A percentile compares a stretch with the other conserved stretches of the same genome.
These are phyloP conservation scores for Allodekkera sacchari DNA, from an alignment of 805 yeast genomes.

Conservation along the genomic window DNA sequence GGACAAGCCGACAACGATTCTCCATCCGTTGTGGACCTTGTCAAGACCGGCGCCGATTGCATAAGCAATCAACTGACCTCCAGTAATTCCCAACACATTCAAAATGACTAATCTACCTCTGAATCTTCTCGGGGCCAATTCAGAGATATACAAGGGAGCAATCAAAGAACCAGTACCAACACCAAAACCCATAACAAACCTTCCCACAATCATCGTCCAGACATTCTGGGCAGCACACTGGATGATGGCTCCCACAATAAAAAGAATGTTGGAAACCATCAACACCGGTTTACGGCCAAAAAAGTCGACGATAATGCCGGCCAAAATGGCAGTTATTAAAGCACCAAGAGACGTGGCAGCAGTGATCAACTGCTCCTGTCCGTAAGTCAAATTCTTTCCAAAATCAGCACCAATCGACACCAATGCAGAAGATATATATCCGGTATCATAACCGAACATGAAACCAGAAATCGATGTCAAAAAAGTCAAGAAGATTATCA, in stretches of 20 bases:
- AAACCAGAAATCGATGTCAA: slow-evolving; percentile 89
- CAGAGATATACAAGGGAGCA: slow-evolving; percentile 90
- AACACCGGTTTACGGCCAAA: slow-evolving; percentile 82
- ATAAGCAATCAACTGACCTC: slow-evolving; percentile 92
- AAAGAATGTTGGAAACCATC: slow-evolving; percentile 73
- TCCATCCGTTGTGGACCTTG: slow-evolving; percentile 78
- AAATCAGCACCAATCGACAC: slow-evolving; percentile 79
- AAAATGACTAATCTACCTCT: slow-evolving; percentile 88
- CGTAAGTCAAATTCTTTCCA: slow-evolving; percentile 51
- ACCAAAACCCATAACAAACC: slow-evolving; percentile 92
- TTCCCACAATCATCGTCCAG: slow-evolving; percentile 89
- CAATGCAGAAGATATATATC: slow-evolving; percentile 89
- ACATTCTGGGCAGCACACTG: slow-evolving; percentile 76
- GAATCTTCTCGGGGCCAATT: slow-evolving; percentile 84
- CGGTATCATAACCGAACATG: slow-evolving; percentile 97
- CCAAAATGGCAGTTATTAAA: slow-evolving; percentile 63
- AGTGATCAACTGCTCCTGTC: slow-evolving; percentile 84
- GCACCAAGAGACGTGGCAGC: slow-evolving; percentile 96
- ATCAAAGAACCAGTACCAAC: slow-evolving; percentile 92
- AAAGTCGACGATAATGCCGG: slow-evolving; percentile 76
- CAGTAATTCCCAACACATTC: slow-evolving; percentile 84
- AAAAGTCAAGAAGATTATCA: slow-evolving; percentile 62
- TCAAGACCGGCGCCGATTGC: slow-evolving; percentile 86
- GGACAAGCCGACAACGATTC: slow-evolving; percentile 83
- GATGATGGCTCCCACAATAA: slow-evolving; percentile 74